Base-by-base conservation (phyloP, 1,284 basidiomycete species). In the Athelia psychrophila region DNA sequence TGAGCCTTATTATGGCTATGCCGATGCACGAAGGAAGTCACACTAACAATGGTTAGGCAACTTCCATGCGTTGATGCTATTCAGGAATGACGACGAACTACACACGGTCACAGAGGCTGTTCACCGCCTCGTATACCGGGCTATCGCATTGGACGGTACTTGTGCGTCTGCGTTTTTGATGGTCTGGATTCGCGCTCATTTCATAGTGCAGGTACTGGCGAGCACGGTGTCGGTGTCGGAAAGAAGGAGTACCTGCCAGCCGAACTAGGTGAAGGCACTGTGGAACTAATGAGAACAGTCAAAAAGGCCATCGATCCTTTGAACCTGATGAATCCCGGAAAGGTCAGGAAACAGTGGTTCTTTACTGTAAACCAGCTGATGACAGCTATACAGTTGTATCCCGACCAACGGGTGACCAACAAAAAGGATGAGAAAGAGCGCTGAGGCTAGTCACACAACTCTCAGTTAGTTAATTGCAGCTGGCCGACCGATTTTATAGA, bases 291-390 rank as follows among this genome's bases (percentile, higher is more conserved):
- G 92, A 82, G 81, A 68, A 80, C 76, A 5, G 77, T 94, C 57
- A 95, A 94, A 68, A 70, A 69, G 36, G 77, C 83, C 2, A 74
- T 94, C 22, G 91, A 93, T 67, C 91, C 91, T 2, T 60, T 82
- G 45, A 81, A 86, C 58, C 75, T 95, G 54, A 77, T 93, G 69
- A 94, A 94, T 64, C 91, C 91, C 1, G 88, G 86, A 32, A 93
- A 93, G 77, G 86, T 81, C 53, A 54, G 64, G 6, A 35, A 16
- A 25, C 42, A 48, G 46, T 40, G 32, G 30, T 51, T 51, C 18
- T 51, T 51, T 20, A 55, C 13, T 27, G 50, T 54, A 32, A 40
- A 55, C 25, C 13, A 5, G 27, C 27, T 30, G 27, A 30, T 5
- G 6, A 6, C 6, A 30, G 13, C 13, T 30, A 5, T 30, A 13